Evolutionary conservation across 2,329 filamentous ascomycete species (phyloP), one percentile per base, ranked within the genome.

Genomic region (Cordyceps cateniannulata): DNA sequence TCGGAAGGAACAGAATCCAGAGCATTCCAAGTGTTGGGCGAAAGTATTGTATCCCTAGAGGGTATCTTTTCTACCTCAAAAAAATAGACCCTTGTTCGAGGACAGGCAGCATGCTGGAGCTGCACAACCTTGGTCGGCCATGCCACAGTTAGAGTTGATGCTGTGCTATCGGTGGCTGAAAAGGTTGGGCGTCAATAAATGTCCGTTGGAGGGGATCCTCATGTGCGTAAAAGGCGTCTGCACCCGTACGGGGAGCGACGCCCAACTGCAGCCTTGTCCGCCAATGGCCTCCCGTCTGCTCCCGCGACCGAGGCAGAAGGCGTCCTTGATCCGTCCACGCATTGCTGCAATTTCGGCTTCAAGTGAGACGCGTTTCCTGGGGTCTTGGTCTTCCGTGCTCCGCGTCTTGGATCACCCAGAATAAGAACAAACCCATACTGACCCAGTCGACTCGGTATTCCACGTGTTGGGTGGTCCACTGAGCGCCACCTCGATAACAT

Each of bases 401-500:
- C 27, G 27, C 35, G 12, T 42, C 27, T 35, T 44, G 25, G 16
- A 35, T 24, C 32, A 35, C 42, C 38, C 52, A 45, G 29, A 16
- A 40, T 14, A 50, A 22, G n/a, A 58, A 47, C 22, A 22, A 42
- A 45, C 44, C 44, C 55, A 40, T 42, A 52, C 45, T n/a, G 27
- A 44, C 56, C 58, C 58, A 51, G 40, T 42, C 59, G 53, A 44
- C 20, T 40, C 58, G 40, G 25, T 53, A 54, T 40, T 55, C 59
- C 59, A 61, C 59, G 59, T 61, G 51, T 18, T 50, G 50, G 32
- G 2, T 25, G 59, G 51, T 51, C 59, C 59, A 61, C 51, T 29
- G 12, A 42, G 59, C 59, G 51, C 59, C 59, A 61, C 59, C 8
- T 55, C 59, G 44, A 61, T 61, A 47, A 22, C 49, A 27, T 27